Percentiles rank a stretch among this genome's conserved stretches.
Evolutionary conservation across 163 green algal species (phyloP).

Genomic region (Chlorella variabilis): DNA sequence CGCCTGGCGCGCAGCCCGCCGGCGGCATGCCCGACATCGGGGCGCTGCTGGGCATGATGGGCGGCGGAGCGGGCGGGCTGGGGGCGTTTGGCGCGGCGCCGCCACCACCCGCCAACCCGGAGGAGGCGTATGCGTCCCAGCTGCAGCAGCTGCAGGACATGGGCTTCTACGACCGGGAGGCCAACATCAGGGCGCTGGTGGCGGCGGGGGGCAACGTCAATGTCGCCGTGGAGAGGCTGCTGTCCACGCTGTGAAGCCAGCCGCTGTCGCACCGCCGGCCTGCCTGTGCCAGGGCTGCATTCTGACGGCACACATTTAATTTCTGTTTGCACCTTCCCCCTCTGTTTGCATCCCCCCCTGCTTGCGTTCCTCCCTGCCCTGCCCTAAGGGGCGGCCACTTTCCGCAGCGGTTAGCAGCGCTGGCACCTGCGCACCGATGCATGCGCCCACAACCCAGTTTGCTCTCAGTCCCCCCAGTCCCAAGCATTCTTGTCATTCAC

Average conservation of each 20-base stretch:
- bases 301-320: too few species aligned
- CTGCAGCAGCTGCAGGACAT: conserved; percentile 95
- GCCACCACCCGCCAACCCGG: conserved; percentile 74
- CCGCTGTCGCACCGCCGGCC: too few species aligned
- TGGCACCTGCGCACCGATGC: too few species aligned
- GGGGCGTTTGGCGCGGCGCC: conserved; percentile 31
- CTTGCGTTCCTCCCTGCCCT: too few species aligned
- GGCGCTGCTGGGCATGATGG: conserved; percentile 49
- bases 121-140: conserved; percentile 82
- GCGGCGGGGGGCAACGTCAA: conserved; percentile 91
- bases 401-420: too few species aligned
- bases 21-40: conserved; percentile 36
- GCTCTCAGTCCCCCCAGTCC: too few species aligned
- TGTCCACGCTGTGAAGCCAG: conserved; percentile 54
- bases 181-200: conserved; percentile 85
- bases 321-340: too few species aligned
- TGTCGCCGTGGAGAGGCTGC: conserved; percentile 88
- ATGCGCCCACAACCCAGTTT: too few species aligned
- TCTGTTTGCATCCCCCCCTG: too few species aligned
- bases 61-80: conserved; percentile 37
- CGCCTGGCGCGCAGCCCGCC: conserved; percentile 23
- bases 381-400: too few species aligned
- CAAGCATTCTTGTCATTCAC: too few species aligned
- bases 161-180: conserved; percentile 90
- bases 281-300: too few species aligned